Base-by-base conservation (phyloP, 352 stramenopile genomes). In the Globisporangium iwayamae region DNA sequence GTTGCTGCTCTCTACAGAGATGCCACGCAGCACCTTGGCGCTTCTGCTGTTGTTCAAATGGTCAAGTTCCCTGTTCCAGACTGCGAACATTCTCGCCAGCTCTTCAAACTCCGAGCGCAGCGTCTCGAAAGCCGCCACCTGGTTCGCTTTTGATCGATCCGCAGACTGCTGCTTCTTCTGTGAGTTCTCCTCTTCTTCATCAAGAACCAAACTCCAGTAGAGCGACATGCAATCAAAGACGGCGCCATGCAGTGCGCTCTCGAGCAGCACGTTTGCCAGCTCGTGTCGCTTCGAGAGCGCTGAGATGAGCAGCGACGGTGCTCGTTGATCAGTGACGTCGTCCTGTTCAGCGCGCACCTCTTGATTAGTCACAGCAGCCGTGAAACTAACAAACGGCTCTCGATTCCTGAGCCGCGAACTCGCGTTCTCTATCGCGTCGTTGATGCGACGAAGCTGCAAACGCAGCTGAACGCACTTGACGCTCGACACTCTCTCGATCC, bases 271-370 rank as follows among this genome's bases (percentile, higher is more conserved):
- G 0, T 52, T 48, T 56, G 62, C 61, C 4, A 79, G 50, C 9
- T 75, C 74, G 54, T 77, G 78, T 4, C 80, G 78, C 55, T 90
- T 89, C 0, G 55, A 20, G 3, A 91, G 65, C 13, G 80, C 69
- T 3, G 80, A 84, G 13, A 87, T 68, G 32, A 91, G 64, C 18
- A 91, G 65, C 20, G 83, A 91, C 41, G 83, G 83, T 20, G 73
- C 47, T 46, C 34, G 70, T 54, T 18, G 66, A 28, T 48, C 38
- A 13, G 48, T 54, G 8, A 53, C 25, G 8, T 51, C 28, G 16
- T 2, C 50, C 22, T 54, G 48, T 20, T 56, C 50, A 47, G 41
- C 4, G 14, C 25, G 20, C 28, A 39, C 6, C 50, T 39, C 32
- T 32, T 22, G 3, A 18, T 16, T 8, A 16, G 52, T 38, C 45